Percentiles rank a stretch among this genome's conserved stretches.
Conservation (phyloP, 2,329 filamentous ascomycete species). For the Sporothrix dimorphospora region DNA sequence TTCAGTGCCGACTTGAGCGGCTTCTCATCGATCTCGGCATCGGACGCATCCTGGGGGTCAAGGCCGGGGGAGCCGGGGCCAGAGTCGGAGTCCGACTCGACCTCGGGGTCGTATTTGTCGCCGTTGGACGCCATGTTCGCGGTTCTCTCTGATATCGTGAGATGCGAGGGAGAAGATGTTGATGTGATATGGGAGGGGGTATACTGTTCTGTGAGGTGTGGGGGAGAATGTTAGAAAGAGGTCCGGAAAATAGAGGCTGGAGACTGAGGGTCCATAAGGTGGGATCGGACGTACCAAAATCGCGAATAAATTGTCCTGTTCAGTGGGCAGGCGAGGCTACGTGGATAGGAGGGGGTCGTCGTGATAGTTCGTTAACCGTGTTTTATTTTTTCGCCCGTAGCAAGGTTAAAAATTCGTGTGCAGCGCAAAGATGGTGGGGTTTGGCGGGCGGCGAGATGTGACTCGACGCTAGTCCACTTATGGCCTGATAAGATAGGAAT, state of each 20-base stretch:
- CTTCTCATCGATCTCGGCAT: slow-evolving; percentile 65
- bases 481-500: slow-evolving; percentile 32
- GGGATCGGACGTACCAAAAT: slow-evolving; percentile 12
- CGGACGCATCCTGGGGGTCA: slow-evolving; percentile 59
- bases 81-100: slow-evolving; percentile 68
- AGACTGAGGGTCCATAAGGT: neutral
- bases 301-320: slow-evolving; percentile 7
- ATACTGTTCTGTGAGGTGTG: neutral
- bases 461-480: slow-evolving; percentile 31
- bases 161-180: slow-evolving; percentile 6
- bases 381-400: slow-evolving; percentile 29
- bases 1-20: slow-evolving; percentile 84
- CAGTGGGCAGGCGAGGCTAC: slow-evolving; percentile 27
- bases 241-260: neutral
- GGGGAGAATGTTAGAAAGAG: neutral
- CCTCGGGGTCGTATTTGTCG: slow-evolving; percentile 60
- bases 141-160: slow-evolving; percentile 36
- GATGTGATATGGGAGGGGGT: neutral
- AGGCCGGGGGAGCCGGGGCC: slow-evolving; percentile 63
- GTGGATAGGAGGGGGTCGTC: slow-evolving; percentile 22
- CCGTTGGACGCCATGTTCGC: slow-evolving; percentile 58
- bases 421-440: slow-evolving; percentile 33
- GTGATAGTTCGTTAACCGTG: slow-evolving; percentile 29
- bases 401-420: slow-evolving; percentile 35
- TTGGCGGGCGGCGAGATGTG: slow-evolving; percentile 26